Evolutionary conservation across 805 yeast species (phyloP), one percentile per base, ranked within the genome.

Genomic region (Candida jianshihensis): DNA sequence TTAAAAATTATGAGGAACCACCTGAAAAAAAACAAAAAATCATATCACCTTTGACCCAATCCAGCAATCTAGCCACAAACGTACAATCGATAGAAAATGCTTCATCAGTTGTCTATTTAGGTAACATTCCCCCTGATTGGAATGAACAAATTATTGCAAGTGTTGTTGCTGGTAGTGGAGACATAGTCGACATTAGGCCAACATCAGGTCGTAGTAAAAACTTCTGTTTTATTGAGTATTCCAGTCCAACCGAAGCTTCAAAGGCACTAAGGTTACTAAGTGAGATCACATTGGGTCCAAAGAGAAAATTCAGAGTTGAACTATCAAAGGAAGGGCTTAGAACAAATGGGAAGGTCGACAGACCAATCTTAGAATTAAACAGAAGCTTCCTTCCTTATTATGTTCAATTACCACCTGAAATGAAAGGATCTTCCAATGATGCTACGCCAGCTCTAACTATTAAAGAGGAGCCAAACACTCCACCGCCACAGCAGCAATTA

Each of bases 41-140:
- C n/a, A 9, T 5, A 9, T 6, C 24, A 6, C 16, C 26, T 14
- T 6, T 12, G 14, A 16, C 3, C 20, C 4, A 4, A 6, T 14
- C 15, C 17, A 4, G 4, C 11, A 25, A 12, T 16, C 7, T 11
- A 24, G 22, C 27, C 13, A 26, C 38, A 12, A 30, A 15, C 6
- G 8, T 22, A 11, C 26, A 26, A 21, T 35, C 33, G 3, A 5
- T 26, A 18, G 21, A 33, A 7, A 45, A 39, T 28, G 46, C 42
- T 2, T 41, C 54, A 3, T 40, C 72, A 27, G 77, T 76, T 17
- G 54, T 78, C 16, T 78, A 73, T 46, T 46, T 78, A 12, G 86
- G 85, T 13, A 73, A 71, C 46, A 61, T 82, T 19, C 92, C 92
- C 1, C 71, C 70, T 44, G 79, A 78, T 42, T 83, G 92, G 92